Evolutionary conservation across 768 basidiomycete species (phyloP).

Genomic region (Cystobasidium tubakii): DNA sequence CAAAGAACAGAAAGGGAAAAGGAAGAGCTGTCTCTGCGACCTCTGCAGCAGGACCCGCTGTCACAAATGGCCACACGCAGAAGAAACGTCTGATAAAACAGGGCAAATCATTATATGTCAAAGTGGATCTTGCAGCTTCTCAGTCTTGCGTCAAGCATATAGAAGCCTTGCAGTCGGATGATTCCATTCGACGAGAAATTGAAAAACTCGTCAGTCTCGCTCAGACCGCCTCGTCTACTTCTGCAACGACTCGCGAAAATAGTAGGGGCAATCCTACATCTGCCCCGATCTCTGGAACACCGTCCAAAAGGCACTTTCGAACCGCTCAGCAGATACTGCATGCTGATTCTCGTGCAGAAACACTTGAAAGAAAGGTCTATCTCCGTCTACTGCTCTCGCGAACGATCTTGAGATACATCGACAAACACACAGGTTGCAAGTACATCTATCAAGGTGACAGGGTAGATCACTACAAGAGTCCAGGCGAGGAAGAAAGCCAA

Average conservation of each 20-base stretch:
- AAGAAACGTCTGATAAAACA: background rate
- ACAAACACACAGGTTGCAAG: conserved; percentile 4
- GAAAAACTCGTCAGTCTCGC: conserved; percentile 9
- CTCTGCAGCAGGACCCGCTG: background rate
- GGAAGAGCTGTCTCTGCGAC: background rate
- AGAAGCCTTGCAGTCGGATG: background rate
- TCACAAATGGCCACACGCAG: background rate
- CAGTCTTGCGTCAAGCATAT: background rate
- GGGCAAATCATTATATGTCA: conserved; percentile 10
- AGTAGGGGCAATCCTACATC: background rate
- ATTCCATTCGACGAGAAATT: background rate
- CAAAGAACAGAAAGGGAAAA: conserved; percentile 1
- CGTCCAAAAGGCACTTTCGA: background rate
- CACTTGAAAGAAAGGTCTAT: background rate
- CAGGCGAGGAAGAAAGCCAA: background rate
- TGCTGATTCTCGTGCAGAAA: background rate
- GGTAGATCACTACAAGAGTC: background rate
- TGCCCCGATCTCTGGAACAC: background rate
- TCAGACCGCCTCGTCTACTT: background rate
- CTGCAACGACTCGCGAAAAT: background rate
- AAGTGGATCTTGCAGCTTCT: conserved; percentile 2
- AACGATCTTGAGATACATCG: background rate
- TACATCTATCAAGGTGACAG: background rate
- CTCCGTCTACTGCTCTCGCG: background rate
- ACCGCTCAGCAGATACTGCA: background rate